Evolutionary conservation across 1,284 basidiomycete genomes (phyloP).

Genomic region (Grifola frondosa): DNA sequence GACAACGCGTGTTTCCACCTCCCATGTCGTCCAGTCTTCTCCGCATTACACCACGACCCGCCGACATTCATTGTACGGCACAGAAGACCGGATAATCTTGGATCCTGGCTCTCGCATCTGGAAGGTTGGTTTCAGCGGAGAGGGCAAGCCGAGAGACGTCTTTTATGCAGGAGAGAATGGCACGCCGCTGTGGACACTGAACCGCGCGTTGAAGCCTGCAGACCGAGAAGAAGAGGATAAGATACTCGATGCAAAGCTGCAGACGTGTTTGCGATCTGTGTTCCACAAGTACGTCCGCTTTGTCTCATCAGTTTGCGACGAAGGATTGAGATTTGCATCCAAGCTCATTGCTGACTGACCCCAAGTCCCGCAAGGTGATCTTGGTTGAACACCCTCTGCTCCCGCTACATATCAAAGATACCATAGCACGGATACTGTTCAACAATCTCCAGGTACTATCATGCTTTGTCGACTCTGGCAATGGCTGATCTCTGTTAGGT

Average conservation of each 20-base stretch:
- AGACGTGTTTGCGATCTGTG: slow-evolving; percentile 68
- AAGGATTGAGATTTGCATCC: slow-evolving; percentile 15
- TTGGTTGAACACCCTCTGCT: slow-evolving; percentile 88
- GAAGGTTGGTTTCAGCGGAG: slow-evolving; percentile 90
- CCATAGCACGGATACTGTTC: slow-evolving; percentile 84
- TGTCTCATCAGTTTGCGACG: too few relatives aligned
- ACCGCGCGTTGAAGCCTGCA: slow-evolving; percentile 49
- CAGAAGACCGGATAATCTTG: slow-evolving; percentile 82
- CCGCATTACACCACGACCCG: slow-evolving; percentile 78
- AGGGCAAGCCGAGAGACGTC: slow-evolving; percentile 79
- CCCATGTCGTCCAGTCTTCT: slow-evolving; percentile 59
- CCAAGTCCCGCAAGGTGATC: slow-evolving; percentile 91
- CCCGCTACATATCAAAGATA: slow-evolving; percentile 84
- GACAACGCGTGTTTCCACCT: slow-evolving; percentile 44
- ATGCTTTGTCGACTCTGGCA: not conserved
- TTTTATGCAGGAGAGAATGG: slow-evolving; percentile 53
- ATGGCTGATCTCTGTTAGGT: slow-evolving; percentile 49
- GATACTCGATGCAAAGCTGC: slow-evolving; percentile 66
- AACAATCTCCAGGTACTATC: slow-evolving; percentile 78
- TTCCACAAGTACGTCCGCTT: slow-evolving; percentile 76
- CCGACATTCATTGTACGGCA: slow-evolving; percentile 80
- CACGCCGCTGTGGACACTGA: slow-evolving; percentile 58
- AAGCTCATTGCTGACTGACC: slow-evolving; percentile 89
- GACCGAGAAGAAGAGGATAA: slow-evolving; percentile 71
- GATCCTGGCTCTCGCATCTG: slow-evolving; percentile 83